Percentiles rank a stretch among this genome's conserved stretches.
Conservation (phyloP, 2,329 filamentous ascomycete species). For the Tympanopsis confertula region DNA sequence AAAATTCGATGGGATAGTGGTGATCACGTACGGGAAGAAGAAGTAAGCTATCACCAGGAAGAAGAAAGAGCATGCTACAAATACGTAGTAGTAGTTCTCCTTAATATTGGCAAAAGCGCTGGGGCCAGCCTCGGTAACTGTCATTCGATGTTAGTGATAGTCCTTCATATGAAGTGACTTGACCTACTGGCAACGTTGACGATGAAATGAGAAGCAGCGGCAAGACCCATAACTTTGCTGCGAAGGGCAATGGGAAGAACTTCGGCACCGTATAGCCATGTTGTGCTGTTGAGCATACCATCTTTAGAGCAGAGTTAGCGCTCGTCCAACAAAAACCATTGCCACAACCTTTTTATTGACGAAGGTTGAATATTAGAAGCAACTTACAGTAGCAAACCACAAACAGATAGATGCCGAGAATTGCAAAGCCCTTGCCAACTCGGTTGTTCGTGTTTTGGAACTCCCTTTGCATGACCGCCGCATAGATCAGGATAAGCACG, state of each 20-base stretch:
- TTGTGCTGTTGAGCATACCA: slow-evolving; percentile 38
- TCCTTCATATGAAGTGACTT: slow-evolving; percentile 1
- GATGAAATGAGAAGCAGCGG: slow-evolving; percentile 38
- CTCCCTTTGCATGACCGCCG: slow-evolving; percentile 42
- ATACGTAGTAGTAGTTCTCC: slow-evolving; percentile 52
- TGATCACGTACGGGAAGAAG: slow-evolving; percentile 33
- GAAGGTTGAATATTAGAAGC: background rate
- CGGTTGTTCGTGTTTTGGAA: slow-evolving; percentile 42
- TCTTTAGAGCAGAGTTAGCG: slow-evolving; percentile 16
- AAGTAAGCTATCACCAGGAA: slow-evolving; percentile 39
- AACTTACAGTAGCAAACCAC: slow-evolving; percentile 38
- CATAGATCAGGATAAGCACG: slow-evolving; percentile 44
- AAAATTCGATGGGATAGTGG: too few relatives aligned
- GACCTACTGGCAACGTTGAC: slow-evolving; percentile 34
- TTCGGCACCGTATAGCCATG: slow-evolving; percentile 43
- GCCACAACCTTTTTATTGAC: slow-evolving; percentile 4
- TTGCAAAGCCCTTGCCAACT: slow-evolving; percentile 45
- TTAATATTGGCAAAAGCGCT: slow-evolving; percentile 42
- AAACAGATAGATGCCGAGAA: slow-evolving; percentile 47
- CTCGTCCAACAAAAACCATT: background rate
- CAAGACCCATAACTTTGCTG: slow-evolving; percentile 42
- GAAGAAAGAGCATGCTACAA: slow-evolving; percentile 36
- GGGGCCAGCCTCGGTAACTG: slow-evolving; percentile 39
- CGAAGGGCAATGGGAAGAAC: slow-evolving; percentile 38
- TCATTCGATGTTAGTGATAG: slow-evolving; percentile 2